Conservation (phyloP, 1,284 basidiomycete species). For the Papiliotrema terrestris region DNA sequence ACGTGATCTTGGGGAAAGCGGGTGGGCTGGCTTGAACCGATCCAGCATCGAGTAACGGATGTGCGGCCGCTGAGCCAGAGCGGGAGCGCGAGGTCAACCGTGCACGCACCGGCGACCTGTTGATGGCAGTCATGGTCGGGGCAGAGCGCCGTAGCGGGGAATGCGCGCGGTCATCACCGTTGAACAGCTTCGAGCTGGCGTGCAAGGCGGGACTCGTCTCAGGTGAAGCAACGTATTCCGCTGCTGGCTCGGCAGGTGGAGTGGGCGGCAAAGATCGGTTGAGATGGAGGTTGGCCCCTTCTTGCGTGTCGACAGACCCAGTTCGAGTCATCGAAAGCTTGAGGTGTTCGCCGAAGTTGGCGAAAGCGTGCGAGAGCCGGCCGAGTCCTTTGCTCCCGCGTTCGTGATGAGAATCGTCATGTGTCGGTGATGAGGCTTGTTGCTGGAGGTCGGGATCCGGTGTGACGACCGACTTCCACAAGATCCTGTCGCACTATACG, state of each 20-base stretch:
- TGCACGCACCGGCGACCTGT: background rate
- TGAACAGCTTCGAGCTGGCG: too few species aligned
- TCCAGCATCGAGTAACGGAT: conserved; percentile 12
- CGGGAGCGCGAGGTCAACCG: background rate
- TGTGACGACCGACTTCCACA: conserved; percentile 46
- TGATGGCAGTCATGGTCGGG: background rate
- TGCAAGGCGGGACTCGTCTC: conserved; percentile 7
- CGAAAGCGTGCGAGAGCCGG: conserved; percentile 32
- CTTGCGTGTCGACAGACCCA: conserved; percentile 22
- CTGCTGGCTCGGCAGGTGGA: background rate
- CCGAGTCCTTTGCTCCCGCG: conserved; percentile 9
- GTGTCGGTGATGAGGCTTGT: conserved; percentile 1
- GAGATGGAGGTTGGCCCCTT: conserved; percentile 12
- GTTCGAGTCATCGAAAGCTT: conserved; percentile 20
- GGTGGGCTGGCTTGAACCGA: conserved; percentile 9
- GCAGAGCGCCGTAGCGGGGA: background rate
- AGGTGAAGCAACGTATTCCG: background rate
- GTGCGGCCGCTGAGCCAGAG: conserved; percentile 6
- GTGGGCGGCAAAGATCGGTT: conserved; percentile 4
- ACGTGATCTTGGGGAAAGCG: conserved; percentile 19
- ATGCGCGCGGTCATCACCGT: too few species aligned
- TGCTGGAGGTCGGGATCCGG: conserved; percentile 23
- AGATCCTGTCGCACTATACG: conserved; percentile 47
- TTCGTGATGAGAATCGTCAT: background rate
- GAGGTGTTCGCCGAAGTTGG: conserved; percentile 32